Evolutionary conservation across 768 basidiomycete species (phyloP), one percentile per base, ranked within the genome.

Genomic region (Hygrocybe coccinea): DNA sequence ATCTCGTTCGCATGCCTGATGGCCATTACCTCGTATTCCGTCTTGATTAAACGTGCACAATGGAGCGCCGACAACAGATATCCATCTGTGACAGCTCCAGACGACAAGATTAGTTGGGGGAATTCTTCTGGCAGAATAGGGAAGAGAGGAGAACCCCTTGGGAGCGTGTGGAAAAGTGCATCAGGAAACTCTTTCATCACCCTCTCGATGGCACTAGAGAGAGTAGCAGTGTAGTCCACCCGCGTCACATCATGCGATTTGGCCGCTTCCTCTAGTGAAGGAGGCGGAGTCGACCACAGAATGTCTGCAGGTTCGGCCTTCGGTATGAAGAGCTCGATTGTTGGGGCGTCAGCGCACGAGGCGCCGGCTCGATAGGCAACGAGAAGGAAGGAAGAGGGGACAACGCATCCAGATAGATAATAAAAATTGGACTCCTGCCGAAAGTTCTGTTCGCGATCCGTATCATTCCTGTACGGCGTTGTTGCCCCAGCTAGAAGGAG

Each of bases 231-330:
- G 58, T 86, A 74, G n/a, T 76, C 72, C 29, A 89, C 71, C 11
- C 71, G 63, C n/a, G 89, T 82, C 15, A 84, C 81, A 34, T 87
- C 79, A 61, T 87, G 78, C 11, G 78, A 76, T 15, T 67, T 59
- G 10, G 78, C 74, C 83, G 70, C 64, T 1, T 82, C 81, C 29
- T 81, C 76, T 15, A 82, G 69, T 1, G 86, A 71, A 0, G 89
- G 83, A 0, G 93, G 92, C 14, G 91, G 84, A 2, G 89, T 83
- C 5, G 85, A 87, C 95, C 95, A 97, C 84, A 97, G 84, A 51
- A 91, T 70, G 64, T 90, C 88, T 0, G 74, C 83, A 2, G 83
- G 74, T 50, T 86, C 82, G 17, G 83, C 80, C 53, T 87, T 78
- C 2, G 87, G 85, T 45, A 91, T 79, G 68, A 83, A 86, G 35